Base-by-base conservation (phyloP, 306 rosid genomes). In the Morella rubra region DNA sequence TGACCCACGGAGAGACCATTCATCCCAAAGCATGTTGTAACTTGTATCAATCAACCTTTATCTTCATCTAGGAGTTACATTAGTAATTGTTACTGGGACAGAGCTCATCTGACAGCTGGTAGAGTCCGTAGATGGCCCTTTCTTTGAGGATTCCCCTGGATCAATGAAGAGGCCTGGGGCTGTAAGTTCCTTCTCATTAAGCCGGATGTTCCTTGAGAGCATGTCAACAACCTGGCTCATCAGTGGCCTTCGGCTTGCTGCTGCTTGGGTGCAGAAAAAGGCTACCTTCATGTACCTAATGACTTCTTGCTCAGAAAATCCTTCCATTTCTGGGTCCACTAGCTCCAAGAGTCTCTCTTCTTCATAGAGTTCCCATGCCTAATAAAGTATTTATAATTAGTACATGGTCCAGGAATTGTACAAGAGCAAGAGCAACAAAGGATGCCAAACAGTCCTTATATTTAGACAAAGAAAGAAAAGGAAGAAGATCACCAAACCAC, bases 281-380 rank as follows among this genome's bases (percentile, higher is more conserved):
- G 99, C 97, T 58, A 92, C 93, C 88, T 96, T 96, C 83, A 91
- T 89, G 89, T 88, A 92, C 76, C 90, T 86, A 20, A 85, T 75
- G 24, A 89, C 83, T 80, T 92, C 94, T 76, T 91, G 84, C 79
- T 87, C 84, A 0, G 97, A 90, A 77, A 64, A 96, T 6, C 86
- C 91, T 54, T 58, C 84, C 79, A 96, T 71, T 7, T 88, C 87
- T 0, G 86, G 75, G 84, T 96, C 99, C 24, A 91, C 93, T 18
- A 93, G 76, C 76, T 89, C 99, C 82, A 92, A 78, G 64, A 87
- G 85, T 78, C 61, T 85, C 32, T 84, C 89, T 78, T 91, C 93
- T 84, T 88, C 90, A 62, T 96, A 83, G 46, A 92, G 97, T 72
- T 92, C 79, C 99, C 99, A 95, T n/a, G 95, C 97, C 99, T 95